Evolutionary conservation across 805 yeast species (phyloP), one percentile per base, ranked within the genome.

Genomic region (Blastobotrys terrestris): DNA sequence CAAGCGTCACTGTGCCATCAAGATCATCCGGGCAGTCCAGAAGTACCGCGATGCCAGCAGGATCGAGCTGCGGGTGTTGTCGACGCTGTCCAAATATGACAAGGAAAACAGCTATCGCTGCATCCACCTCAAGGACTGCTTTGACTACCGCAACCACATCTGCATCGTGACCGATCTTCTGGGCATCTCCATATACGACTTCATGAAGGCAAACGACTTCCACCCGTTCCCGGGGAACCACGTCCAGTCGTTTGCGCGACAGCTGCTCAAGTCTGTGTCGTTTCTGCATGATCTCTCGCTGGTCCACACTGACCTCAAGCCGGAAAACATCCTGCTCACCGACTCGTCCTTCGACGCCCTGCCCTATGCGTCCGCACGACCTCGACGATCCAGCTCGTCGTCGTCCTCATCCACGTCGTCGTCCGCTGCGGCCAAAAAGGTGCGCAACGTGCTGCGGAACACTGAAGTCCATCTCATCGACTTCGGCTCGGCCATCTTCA

Each of bases 41-140:
- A 88, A 95, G 72, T 94, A 94, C 68, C 77, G 98, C 52, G 97
- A 91, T 64, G 99, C 99, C 2, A 88, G 96, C 13, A 87, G 85
- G 68, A 89, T 91, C 52, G 99, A 94, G 71, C 74, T 94, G 21
- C 72, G 98, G 47, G 89, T 94, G 11, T 72, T 94, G 54, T 74
- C 86, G 15, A 84, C 92, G 49, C 71, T 89, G 53, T 81, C 85
- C 53, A 78, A 78, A 61, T 82, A 81, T 65, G 97, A 89, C 65
- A 81, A 84, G 31, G 67, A 73, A 31, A 85, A 81, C 67, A 60
- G 70, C 61, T 86, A 80, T 69, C 85, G 81, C 67, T 94, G 98
- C 67, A 84, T 92, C 55, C 92, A 90, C 61, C 70, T 92, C 54
- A 76, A 86, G 26, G 97, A 91, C 62, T 90, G 94, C 64, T 87